A percentile compares a stretch with the other conserved stretches of the same genome.
phyloP scores from a whole-genome alignment of 805 yeast genomes.

The Starmera quercuum region DNA sequence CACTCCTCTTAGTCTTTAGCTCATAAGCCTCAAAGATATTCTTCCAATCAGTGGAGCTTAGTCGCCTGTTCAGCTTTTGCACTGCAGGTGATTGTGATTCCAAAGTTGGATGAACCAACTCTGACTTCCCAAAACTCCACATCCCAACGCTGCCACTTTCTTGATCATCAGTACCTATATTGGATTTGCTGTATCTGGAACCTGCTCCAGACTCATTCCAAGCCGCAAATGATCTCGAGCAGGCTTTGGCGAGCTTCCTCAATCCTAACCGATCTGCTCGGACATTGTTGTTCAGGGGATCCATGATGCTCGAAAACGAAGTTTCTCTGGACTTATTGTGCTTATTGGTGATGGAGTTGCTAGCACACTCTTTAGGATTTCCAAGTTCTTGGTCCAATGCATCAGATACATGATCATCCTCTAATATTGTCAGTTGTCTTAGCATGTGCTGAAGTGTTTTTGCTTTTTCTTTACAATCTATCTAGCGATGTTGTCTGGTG shows the following conservation, averaged over 20 bases:
- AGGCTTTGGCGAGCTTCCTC: slow-evolving; percentile 13
- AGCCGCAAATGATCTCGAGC: too few relatives aligned
- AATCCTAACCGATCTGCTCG: slow-evolving; percentile 10
- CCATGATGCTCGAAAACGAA: background rate
- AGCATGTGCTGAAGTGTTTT: background rate
- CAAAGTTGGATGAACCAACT: background rate
- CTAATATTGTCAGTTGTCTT: background rate
- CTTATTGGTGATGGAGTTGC: too few relatives aligned
- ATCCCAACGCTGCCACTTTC: background rate
- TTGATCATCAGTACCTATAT: too few relatives aligned
- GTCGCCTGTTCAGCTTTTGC: background rate
- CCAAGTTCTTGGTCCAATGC: too few relatives aligned
- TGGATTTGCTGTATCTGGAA: too few relatives aligned
- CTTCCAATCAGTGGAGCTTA: background rate
- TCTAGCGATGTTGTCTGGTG: too few relatives aligned
- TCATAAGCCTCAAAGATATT: background rate
- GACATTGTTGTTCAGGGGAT: background rate
- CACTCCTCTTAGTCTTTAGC: background rate
- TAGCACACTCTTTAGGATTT: too few relatives aligned
- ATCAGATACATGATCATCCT: background rate
- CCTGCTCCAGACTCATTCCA: slow-evolving; percentile 2
- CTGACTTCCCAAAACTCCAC: background rate
- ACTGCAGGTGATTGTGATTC: background rate
- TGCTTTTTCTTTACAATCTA: too few relatives aligned
- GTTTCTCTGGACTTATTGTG: too few relatives aligned